A percentile compares a stretch with the other conserved stretches of the same genome.
Evolutionary conservation across 805 yeast genomes (phyloP).

Genomic region (Lipomyces starkeyi): DNA sequence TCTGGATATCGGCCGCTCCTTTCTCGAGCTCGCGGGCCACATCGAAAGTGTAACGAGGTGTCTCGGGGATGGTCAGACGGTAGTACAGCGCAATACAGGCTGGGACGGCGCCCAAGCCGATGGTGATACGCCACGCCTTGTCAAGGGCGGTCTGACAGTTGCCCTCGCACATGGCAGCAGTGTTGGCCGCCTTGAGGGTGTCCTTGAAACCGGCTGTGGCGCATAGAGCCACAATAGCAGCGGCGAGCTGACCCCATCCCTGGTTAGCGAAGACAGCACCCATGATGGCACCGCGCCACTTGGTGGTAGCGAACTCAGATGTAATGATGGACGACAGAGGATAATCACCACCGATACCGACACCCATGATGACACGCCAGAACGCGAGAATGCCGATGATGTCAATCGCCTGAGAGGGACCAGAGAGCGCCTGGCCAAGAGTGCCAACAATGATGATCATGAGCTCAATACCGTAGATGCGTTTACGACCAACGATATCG

Average conservation of each 20-base stretch:
- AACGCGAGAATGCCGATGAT: slow-evolving; percentile 70
- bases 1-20: slow-evolving; percentile 62
- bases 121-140: slow-evolving; percentile 91
- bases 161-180: slow-evolving; percentile 65
- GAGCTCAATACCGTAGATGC: slow-evolving; percentile 84
- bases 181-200: slow-evolving; percentile 59
- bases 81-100: slow-evolving; percentile 81
- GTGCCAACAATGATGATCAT: slow-evolving; percentile 84
- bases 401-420: slow-evolving; percentile 53
- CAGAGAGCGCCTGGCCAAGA: slow-evolving; percentile 74
- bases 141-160: slow-evolving; percentile 80
- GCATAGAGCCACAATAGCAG: slow-evolving; percentile 82
- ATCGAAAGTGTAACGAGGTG: slow-evolving; percentile 89
- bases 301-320: slow-evolving; percentile 90
- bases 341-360: slow-evolving; percentile 97
- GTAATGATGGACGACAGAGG: slow-evolving; percentile 93
- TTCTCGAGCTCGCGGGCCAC: slow-evolving; percentile 63
- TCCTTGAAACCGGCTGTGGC: slow-evolving; percentile 78
- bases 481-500: slow-evolving; percentile 84
- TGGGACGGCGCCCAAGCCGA: slow-evolving; percentile 92
- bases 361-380: slow-evolving; percentile 88
- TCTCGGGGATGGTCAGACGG: slow-evolving; percentile 93
- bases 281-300: slow-evolving; percentile 98
- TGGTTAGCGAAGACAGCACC: slow-evolving; percentile 96
- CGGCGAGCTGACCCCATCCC: slow-evolving; percentile 93